These are phyloP conservation scores for Globisporangium rhizosaccharum DNA, from an alignment of 352 stramenopile species.

Conservation along the genomic window DNA sequence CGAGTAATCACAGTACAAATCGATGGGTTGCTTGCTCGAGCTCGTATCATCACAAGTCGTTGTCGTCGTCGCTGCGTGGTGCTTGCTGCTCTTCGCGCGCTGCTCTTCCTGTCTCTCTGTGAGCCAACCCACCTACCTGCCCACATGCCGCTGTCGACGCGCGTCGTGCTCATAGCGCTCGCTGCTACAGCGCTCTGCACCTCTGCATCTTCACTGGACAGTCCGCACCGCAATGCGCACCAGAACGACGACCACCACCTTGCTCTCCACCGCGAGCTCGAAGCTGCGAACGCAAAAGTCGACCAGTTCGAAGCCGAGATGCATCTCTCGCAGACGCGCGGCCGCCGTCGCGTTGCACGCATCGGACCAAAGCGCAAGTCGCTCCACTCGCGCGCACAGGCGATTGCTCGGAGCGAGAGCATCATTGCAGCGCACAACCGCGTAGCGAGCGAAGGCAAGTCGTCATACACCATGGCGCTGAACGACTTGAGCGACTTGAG, in stretches of 20 bases:
- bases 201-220: background rate
- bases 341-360: background rate
- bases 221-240: background rate
- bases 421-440: constrained; percentile 47
- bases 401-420: constrained; percentile 32
- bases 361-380: constrained; percentile 44
- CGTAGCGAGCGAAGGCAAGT: constrained; percentile 27
- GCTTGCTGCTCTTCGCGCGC: background rate
- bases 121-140: background rate
- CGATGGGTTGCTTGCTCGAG: background rate
- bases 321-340: background rate
- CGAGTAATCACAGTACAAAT: background rate
- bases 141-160: background rate
- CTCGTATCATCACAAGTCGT: background rate
- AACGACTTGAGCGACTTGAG: constrained; percentile 70
- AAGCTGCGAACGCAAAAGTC: background rate
- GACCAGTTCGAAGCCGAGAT: background rate
- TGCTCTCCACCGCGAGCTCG: background rate
- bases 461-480: constrained; percentile 48
- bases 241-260: background rate
- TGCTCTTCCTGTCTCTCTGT: background rate
- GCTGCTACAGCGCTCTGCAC: background rate
- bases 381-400: constrained; percentile 29
- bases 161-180: background rate
- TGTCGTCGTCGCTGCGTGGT: too few relatives aligned